Conservation (phyloP, 2,329 filamentous ascomycete genomes). For the Colletotrichum sp. region DNA sequence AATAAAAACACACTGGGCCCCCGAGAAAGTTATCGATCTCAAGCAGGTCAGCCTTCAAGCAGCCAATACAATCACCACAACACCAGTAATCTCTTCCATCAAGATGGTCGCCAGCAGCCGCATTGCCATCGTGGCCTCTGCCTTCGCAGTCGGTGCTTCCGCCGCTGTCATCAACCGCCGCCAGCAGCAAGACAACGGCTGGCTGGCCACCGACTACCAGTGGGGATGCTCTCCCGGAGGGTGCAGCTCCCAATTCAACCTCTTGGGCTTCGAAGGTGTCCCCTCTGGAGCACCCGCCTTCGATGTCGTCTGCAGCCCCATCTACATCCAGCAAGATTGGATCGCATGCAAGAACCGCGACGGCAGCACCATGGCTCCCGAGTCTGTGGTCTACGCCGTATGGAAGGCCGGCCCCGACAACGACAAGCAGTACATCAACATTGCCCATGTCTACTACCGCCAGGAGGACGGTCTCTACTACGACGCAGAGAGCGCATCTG, state of each 20-base stretch:
- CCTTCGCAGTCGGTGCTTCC: neutral
- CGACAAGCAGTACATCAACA: slow-evolving; percentile 24
- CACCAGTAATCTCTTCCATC: neutral
- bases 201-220: neutral
- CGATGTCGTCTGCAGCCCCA: slow-evolving; percentile 27
- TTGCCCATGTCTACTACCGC: slow-evolving; percentile 25
- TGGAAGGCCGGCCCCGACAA: slow-evolving; percentile 24
- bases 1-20: neutral
- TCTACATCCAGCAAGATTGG: slow-evolving; percentile 28
- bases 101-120: neutral
- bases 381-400: slow-evolving; percentile 24
- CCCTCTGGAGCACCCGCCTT: slow-evolving; percentile 27
- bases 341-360: slow-evolving; percentile 24
- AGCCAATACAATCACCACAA: too few relatives aligned
- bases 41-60: neutral
- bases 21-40: neutral
- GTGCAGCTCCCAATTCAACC: slow-evolving; percentile 28
- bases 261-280: slow-evolving; percentile 27
- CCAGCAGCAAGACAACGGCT: neutral
- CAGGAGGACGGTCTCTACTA: neutral
- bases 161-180: slow-evolving; percentile 1
- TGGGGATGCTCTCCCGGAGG: slow-evolving; percentile 28
- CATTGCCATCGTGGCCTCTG: neutral
- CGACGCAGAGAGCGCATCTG: neutral
- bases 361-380: neutral